Conservation (phyloP, 192 early-diverging fungal genomes). For the Backusella morwellensis region DNA sequence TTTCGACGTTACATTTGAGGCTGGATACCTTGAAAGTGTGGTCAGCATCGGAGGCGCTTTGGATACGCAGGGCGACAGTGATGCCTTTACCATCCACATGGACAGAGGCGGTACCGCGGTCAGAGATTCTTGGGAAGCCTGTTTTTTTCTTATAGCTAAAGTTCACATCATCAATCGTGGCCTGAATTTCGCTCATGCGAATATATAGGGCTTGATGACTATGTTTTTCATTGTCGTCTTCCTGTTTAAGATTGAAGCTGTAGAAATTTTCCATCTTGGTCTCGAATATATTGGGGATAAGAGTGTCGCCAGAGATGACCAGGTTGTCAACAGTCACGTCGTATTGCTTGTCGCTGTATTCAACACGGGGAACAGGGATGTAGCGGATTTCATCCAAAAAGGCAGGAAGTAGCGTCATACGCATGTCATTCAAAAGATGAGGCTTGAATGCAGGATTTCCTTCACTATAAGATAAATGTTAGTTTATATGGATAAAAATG, state of each 20-base stretch:
- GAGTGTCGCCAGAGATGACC: slow-evolving; percentile 36
- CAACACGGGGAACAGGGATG: slow-evolving; percentile 45
- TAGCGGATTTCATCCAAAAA: slow-evolving; percentile 40
- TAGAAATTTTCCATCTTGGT: slow-evolving; percentile 35
- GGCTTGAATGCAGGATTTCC: slow-evolving; percentile 42
- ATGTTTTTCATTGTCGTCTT: slow-evolving; percentile 7
- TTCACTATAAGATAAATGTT: slow-evolving; percentile 11
- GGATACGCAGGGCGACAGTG: slow-evolving; percentile 21
- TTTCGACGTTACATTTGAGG: slow-evolving; percentile 29
- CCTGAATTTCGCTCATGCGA: slow-evolving; percentile 37
- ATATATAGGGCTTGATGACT: slow-evolving; percentile 33
- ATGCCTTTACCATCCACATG: slow-evolving; percentile 19
- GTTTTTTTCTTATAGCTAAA: slow-evolving; percentile 42
- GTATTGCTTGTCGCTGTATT: slow-evolving; percentile 43
- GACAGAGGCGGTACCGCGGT: slow-evolving; percentile 36
- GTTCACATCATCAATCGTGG: slow-evolving; percentile 35
- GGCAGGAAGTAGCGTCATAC: slow-evolving; percentile 38
- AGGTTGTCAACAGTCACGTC: slow-evolving; percentile 43
- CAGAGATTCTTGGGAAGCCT: slow-evolving; percentile 34
- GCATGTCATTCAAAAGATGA: slow-evolving; percentile 43
- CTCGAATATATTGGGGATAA: slow-evolving; percentile 40
- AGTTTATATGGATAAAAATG: not conserved
- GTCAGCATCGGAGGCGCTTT: slow-evolving; percentile 22
- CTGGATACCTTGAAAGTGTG: slow-evolving; percentile 34
- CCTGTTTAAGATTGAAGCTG: slow-evolving; percentile 30